Conservation (phyloP, 371 early-diverging fungal genomes). For the Mucor sp. region DNA sequence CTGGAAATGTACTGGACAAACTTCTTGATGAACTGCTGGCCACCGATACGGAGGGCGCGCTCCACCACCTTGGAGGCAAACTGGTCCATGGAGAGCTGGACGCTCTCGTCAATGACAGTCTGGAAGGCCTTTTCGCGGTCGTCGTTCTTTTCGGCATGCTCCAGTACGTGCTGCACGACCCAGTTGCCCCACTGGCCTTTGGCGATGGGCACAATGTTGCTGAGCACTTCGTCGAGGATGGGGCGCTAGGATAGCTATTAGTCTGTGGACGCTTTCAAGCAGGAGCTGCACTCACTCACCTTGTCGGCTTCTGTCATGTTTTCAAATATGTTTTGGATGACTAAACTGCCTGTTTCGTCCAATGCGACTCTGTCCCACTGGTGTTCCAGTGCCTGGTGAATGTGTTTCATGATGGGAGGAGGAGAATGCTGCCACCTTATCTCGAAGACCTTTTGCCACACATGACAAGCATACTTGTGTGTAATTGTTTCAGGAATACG, state of each 20-base stretch:
- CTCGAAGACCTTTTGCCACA: constrained; percentile 81
- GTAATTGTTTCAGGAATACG: constrained; percentile 71
- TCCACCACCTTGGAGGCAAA: constrained; percentile 82
- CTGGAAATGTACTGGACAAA: constrained; percentile 34
- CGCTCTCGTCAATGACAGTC: constrained; percentile 53
- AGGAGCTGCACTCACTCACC: constrained; percentile 25
- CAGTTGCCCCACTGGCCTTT: constrained; percentile 99
- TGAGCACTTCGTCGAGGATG: constrained; percentile 89
- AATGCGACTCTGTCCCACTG: constrained; percentile 73
- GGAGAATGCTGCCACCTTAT: constrained; percentile 53
- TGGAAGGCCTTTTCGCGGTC: constrained; percentile 54
- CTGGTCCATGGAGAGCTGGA: constrained; percentile 67
- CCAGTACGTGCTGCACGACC: constrained; percentile 99
- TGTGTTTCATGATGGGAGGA: constrained; percentile 59
- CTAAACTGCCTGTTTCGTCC: constrained; percentile 78
- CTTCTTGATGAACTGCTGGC: constrained; percentile 25
- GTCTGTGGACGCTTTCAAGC: neutral
- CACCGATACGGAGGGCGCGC: constrained; percentile 69
- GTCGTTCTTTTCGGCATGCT: constrained; percentile 67
- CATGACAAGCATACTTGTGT: constrained; percentile 80
- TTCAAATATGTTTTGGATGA: constrained; percentile 83
- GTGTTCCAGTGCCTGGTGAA: constrained; percentile 60
- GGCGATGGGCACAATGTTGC: constrained; percentile 87
- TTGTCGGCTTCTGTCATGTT: constrained; percentile 66
- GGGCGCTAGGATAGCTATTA: constrained; percentile 50